Base-by-base conservation (phyloP, 805 yeast genomes). In the Naumovozyma dairenensis region DNA sequence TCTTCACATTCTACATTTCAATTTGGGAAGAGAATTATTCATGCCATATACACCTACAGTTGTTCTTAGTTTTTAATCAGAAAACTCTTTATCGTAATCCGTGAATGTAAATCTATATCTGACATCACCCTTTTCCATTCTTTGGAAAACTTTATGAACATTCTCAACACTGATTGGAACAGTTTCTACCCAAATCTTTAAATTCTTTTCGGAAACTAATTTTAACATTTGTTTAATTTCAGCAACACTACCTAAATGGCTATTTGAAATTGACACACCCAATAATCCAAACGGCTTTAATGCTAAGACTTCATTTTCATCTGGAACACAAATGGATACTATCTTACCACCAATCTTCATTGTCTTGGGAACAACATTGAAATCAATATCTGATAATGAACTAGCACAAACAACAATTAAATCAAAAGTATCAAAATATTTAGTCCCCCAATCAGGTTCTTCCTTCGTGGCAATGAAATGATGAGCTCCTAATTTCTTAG, bases 381-480 rank as follows among this genome's bases (percentile, higher is more conserved):
- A 53, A 35, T 61, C 63, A 36, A 67, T 54, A 29, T 49, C 66
- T 8, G 59, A 46, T 4, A 65, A 53, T 9, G 67, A 60, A 19
- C 66, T 55, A 21, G 73, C 74, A 56, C 75, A 67, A 44, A 66
- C 62, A 28, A 73, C 57, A 25, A 72, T 51, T 19, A 71, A 48
- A 52, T 73, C 76, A 34, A 71, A 60, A 5, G 51, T 45, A 39
- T 61, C 65, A 12, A 34, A 44, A 29, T 57, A 46, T 24, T 53
- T 45, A 12, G 33, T 37, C 9, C 44, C 41, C 72, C 76, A 73
- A 32, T 62, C 52, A 49, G 56, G 42, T 46, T 66, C 51, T 42
- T 70, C 77, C 25, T 56, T 61, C 5, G 80, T 75, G 24, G 82
- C 77, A 46, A 75, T 50, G 47, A 63, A 72, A 8, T 60, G 62